Conservation (phyloP, 176 grass and related monocot species). For the Alopecurus myosuroides region DNA sequence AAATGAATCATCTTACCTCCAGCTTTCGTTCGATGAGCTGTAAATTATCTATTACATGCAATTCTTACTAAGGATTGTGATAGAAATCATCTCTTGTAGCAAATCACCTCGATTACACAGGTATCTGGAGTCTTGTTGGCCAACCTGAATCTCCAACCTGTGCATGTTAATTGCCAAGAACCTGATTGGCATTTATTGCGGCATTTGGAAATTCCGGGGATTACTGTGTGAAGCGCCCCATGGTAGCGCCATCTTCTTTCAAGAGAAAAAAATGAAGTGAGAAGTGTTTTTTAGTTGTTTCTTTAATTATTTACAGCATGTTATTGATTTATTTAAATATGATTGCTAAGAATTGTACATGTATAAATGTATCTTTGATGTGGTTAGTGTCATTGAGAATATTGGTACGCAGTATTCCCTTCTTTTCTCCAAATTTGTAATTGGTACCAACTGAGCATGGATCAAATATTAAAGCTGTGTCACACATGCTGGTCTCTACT, state of each 20-base stretch:
- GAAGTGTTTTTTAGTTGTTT: not conserved
- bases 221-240: not conserved
- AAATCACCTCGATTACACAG: not conserved
- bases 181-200: not conserved
- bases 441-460: not conserved
- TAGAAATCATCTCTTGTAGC: not conserved
- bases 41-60: not conserved
- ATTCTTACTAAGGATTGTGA: not conserved
- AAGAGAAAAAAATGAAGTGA: not conserved
- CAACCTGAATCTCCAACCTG: not conserved
- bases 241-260: not conserved
- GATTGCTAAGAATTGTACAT: too few species aligned
- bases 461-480: not conserved
- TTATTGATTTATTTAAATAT: not conserved
- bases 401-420: not conserved
- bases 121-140: not conserved
- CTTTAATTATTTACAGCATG: not conserved
- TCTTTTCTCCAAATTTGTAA: not conserved
- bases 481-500: not conserved
- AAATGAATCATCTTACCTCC: not conserved
- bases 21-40: not conserved
- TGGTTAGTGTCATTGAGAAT: not conserved
- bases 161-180: not conserved
- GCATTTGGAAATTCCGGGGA: not conserved
- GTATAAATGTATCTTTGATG: not conserved